Evolutionary conservation across 495 filamentous ascomycete genomes (phyloP).

Genomic region (Aspergillus leporis): DNA sequence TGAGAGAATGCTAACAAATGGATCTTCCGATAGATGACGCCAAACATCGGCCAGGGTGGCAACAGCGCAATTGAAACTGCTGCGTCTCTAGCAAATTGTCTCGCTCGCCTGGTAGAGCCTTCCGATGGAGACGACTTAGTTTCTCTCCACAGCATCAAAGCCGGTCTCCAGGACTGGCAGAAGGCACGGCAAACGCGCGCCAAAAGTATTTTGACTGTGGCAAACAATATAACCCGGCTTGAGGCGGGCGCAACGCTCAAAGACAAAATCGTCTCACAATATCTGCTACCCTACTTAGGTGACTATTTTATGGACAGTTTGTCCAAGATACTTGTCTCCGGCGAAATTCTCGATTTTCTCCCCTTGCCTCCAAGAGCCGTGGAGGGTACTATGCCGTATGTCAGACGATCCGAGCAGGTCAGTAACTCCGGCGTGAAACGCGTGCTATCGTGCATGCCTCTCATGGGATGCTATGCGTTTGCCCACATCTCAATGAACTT

Average conservation of each 20-base stretch:
- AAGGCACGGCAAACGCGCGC: slow-evolving; percentile 2
- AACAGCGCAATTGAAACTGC: slow-evolving; percentile 37
- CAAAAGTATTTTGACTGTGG: background rate
- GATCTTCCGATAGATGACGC: slow-evolving; percentile 16
- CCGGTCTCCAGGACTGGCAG: slow-evolving; percentile 3
- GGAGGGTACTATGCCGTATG: slow-evolving; percentile 9
- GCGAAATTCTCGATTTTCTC: slow-evolving; percentile 7
- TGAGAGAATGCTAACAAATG: background rate
- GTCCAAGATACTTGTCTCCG: background rate
- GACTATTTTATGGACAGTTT: background rate
- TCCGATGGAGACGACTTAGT: background rate
- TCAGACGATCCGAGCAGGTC: background rate
- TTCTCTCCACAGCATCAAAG: background rate
- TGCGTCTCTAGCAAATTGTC: slow-evolving; percentile 42
- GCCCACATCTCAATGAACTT: slow-evolving; percentile 6
- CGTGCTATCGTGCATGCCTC: slow-evolving; percentile 7
- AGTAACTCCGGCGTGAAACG: slow-evolving; percentile 5
- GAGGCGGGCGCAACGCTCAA: background rate
- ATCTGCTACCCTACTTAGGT: slow-evolving; percentile 2
- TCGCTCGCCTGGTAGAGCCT: slow-evolving; percentile 7
- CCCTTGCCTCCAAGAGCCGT: slow-evolving; percentile 1
- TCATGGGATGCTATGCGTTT: slow-evolving; percentile 2
- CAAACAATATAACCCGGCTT: background rate
- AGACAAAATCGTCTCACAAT: background rate
- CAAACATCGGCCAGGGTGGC: slow-evolving; percentile 23